Percentiles rank a stretch among this genome's conserved stretches.
phyloP scores from a whole-genome alignment of 495 filamentous ascomycete genomes.

The Trichoderma orchidacearum region DNA sequence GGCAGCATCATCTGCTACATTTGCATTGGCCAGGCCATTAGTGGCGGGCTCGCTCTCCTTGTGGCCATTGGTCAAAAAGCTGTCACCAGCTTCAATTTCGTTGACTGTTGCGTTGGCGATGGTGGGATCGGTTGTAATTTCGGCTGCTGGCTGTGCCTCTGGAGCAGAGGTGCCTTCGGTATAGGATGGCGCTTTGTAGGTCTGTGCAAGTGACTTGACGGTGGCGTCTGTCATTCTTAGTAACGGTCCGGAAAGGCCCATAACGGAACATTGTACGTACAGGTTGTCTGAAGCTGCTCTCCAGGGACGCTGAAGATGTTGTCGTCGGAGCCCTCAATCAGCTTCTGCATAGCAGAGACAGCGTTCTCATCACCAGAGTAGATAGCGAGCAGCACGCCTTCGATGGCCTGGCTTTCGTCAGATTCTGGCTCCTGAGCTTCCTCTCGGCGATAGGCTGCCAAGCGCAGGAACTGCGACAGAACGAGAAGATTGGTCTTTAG shows the following conservation, averaged over 20 bases:
- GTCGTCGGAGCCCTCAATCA: conserved; percentile 72
- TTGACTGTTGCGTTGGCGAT: conserved; percentile 63
- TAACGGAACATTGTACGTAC: conserved; percentile 37
- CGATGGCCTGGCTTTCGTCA: conserved; percentile 74
- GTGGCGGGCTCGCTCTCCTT: conserved; percentile 26
- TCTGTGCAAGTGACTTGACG: conserved; percentile 8
- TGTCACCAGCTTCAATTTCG: conserved; percentile 38
- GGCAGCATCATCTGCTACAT: conserved; percentile 45
- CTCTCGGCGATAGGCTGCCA: conserved; percentile 57
- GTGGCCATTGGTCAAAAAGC: conserved; percentile 35
- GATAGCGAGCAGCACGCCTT: conserved; percentile 75
- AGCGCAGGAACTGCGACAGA: conserved; percentile 66
- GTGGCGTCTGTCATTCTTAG: conserved; percentile 19
- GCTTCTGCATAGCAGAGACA: conserved; percentile 68
- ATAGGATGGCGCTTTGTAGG: conserved; percentile 5
- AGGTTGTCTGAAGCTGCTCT: conserved; percentile 54
- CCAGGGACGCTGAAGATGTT: conserved; percentile 50
- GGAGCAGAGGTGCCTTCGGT: background rate
- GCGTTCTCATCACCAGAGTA: conserved; percentile 78
- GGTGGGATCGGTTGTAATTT: conserved; percentile 57
- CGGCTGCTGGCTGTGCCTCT: conserved; percentile 25
- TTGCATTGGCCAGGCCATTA: conserved; percentile 33
- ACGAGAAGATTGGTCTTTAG: conserved; percentile 45
- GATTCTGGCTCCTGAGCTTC: conserved; percentile 46
- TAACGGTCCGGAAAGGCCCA: background rate